Evolutionary conservation across 768 basidiomycete genomes (phyloP), one percentile per base, ranked within the genome.

Genomic region (Porpolomopsis calyptriformis): DNA sequence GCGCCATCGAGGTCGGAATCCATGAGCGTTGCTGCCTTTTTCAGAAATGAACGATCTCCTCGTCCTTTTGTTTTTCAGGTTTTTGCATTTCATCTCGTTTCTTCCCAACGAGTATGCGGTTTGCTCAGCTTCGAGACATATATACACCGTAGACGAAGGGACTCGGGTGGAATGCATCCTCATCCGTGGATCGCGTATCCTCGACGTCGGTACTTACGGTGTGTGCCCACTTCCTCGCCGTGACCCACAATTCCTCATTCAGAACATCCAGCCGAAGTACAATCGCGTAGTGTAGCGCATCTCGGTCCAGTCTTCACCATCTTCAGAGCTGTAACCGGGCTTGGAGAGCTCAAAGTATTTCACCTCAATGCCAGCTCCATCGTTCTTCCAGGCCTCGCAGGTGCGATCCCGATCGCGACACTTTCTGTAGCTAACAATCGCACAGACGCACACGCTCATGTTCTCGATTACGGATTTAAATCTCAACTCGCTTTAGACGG

Each of bases 401-500:
- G 85, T 82, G 56, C 19, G 59, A 3, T 12, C 18, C 37, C 4
- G n/a, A 6, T 44, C 20, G 24, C 18, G 25, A 25, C 3, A 12
- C 14, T 1, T 18, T 14, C 14, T 16, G 18, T 39, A 8, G 31
- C 34, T 39, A 36, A 26, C 49, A 43, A 24, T 0, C 43, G 24
- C 26, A 33, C 49, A 83, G 88, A 91, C 60, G 78, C 86, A 0
- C 88, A 91, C 61, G 86, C 80, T 0, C 89, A 92, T 57, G 63
- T 89, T 16, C 57, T 89, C 26, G 68, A 76, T 24, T 85, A 88
- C 52, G 90, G 89, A 1, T 78, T 75, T 50, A 82, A 78, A 60
- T 68, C 67, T 61, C 72, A 81, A 45, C 73, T 91, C 3, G 72
- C 78, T 36, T 65, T 92, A 1, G 64, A 71, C n/a, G 72, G 69